Evolutionary conservation across 306 rosid species (phyloP).

Genomic region (Vicia sativa): DNA sequence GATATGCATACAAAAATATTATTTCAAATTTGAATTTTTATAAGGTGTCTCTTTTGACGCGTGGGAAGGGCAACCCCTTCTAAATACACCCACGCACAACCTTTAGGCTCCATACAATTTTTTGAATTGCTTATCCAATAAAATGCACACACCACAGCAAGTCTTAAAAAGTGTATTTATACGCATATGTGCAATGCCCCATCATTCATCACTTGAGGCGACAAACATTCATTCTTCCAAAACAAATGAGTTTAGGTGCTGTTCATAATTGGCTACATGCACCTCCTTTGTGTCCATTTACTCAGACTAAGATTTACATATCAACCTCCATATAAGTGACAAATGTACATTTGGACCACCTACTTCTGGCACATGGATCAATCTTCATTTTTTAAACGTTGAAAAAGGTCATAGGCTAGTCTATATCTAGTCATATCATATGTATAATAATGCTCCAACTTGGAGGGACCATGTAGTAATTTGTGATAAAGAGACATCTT

Average conservation of each 20-base stretch:
- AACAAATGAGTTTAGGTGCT: not conserved
- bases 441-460: not conserved
- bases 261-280: not conserved
- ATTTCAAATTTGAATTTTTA: no score
- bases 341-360: slow-evolving; percentile 6
- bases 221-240: not conserved
- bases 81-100: no score
- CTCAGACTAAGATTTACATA: not conserved
- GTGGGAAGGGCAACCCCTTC: no score
- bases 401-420: not conserved
- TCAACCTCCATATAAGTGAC: not conserved
- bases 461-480: not conserved
- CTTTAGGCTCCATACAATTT: no score
- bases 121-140: no score
- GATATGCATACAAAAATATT: no score
- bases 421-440: not conserved
- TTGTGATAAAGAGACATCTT: not conserved
- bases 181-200: no score
- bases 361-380: not conserved
- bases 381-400: not conserved
- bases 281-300: not conserved
- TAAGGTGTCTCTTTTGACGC: no score
- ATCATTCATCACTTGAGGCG: no score
- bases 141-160: no score
- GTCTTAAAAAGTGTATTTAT: no score